Evolutionary conservation across 2,329 filamentous ascomycete genomes (phyloP).

Genomic region (Alternaria brassicae): DNA sequence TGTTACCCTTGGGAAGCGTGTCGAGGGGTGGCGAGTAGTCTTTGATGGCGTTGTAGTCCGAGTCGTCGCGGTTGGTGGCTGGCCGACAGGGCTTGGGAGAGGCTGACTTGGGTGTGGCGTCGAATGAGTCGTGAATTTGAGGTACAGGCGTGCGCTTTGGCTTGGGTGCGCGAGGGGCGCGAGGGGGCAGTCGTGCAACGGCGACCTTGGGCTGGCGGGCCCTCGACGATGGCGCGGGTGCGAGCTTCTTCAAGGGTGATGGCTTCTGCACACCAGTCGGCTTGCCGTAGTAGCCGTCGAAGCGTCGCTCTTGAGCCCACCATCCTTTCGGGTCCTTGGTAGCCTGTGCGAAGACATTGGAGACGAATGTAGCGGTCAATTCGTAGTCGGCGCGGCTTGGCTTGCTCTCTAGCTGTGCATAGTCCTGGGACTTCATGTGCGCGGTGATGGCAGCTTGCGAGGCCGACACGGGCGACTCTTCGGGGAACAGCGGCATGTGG

Average conservation of each 20-base stretch:
- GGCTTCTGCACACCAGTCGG: slow-evolving; percentile 53
- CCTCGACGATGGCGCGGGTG: slow-evolving; percentile 46
- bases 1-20: slow-evolving; percentile 67
- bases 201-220: slow-evolving; percentile 44
- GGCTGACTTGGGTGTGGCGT: slow-evolving; percentile 40
- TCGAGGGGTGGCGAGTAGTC: slow-evolving; percentile 75
- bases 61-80: slow-evolving; percentile 77
- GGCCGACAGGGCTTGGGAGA: slow-evolving; percentile 49
- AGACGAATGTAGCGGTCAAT: slow-evolving; percentile 42
- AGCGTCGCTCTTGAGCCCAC: slow-evolving; percentile 56
- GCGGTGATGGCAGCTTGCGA: slow-evolving; percentile 39
- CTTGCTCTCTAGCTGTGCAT: slow-evolving; percentile 39
- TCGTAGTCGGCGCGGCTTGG: slow-evolving; percentile 49
- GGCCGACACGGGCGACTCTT: slow-evolving; percentile 34
- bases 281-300: slow-evolving; percentile 57
- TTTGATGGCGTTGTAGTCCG: slow-evolving; percentile 74
- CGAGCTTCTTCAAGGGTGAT: slow-evolving; percentile 46
- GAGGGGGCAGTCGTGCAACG: slow-evolving; percentile 41
- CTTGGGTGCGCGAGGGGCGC: slow-evolving; percentile 46
- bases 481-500: slow-evolving; percentile 47
- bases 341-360: slow-evolving; percentile 41
- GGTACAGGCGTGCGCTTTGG: slow-evolving; percentile 46
- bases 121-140: slow-evolving; percentile 45
- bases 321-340: slow-evolving; percentile 53
- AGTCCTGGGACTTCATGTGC: slow-evolving; percentile 46